These are phyloP conservation scores for Phytophthora nicotianae DNA, from an alignment of 352 stramenopile genomes.

Conservation along the genomic window DNA sequence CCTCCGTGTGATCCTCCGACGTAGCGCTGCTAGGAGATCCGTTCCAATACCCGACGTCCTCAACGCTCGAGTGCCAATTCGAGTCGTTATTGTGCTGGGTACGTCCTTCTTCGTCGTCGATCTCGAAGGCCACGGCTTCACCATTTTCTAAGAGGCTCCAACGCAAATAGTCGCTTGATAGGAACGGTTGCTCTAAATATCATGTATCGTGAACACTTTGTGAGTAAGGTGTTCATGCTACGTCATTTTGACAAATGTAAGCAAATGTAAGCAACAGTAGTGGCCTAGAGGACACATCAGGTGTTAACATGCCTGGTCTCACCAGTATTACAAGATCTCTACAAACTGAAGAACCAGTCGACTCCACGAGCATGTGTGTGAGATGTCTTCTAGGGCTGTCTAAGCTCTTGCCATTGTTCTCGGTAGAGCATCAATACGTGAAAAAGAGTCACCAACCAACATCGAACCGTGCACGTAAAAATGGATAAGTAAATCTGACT, in stretches of 20 bases:
- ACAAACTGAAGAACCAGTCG: no score
- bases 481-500: neutral
- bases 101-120: slow-evolving; percentile 12
- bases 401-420: no score
- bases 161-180: neutral
- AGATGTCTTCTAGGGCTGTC: no score
- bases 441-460: no score
- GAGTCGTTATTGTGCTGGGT: neutral
- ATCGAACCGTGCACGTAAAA: neutral
- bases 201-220: no score
- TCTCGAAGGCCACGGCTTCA: slow-evolving; percentile 26
- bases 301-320: slow-evolving; percentile 3
- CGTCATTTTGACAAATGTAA: no score
- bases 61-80: slow-evolving; percentile 19
- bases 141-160: slow-evolving; percentile 21
- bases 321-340: slow-evolving; percentile 1
- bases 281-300: neutral
- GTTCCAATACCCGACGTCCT: slow-evolving; percentile 10
- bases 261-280: no score
- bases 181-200: neutral
- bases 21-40: slow-evolving; percentile 29
- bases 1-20: slow-evolving; percentile 17
- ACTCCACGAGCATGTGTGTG: no score
- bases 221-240: no score
- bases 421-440: no score